phyloP scores from a whole-genome alignment of 768 basidiomycete species.

The Leccinum olivaceopallidum region DNA sequence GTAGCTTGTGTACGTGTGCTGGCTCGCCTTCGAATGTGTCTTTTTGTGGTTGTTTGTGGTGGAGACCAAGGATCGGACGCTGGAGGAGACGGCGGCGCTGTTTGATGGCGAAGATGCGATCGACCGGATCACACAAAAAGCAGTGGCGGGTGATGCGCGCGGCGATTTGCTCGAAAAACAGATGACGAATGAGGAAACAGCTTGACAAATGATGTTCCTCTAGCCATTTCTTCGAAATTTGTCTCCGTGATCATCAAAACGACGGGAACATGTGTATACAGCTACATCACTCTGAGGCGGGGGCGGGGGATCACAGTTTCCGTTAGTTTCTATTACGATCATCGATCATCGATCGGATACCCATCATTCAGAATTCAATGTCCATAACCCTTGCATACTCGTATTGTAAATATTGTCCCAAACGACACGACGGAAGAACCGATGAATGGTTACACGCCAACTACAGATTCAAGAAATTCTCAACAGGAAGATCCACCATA shows the following conservation, averaged over 20 bases:
- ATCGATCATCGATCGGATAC: not conserved
- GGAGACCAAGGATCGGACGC: not conserved
- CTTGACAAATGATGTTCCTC: not conserved
- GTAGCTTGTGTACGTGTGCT: not conserved
- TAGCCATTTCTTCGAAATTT: not conserved
- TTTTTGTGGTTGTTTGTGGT: not conserved
- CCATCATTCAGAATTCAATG: not conserved
- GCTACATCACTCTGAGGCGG: too few relatives aligned
- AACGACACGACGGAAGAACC: conserved; percentile 19
- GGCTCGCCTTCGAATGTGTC: not conserved
- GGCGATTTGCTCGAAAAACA: not conserved
- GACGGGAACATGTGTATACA: not conserved
- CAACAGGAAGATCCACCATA: not conserved
- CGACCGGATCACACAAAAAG: not conserved
- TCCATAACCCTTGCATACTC: not conserved
- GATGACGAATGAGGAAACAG: not conserved
- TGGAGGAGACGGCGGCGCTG: not conserved
- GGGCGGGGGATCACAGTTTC: not conserved
- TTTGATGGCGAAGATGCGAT: not conserved
- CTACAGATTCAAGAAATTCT: not conserved
- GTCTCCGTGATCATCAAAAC: not conserved
- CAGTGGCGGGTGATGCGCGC: not conserved
- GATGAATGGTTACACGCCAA: conserved; percentile 19
- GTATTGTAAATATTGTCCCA: too few relatives aligned
- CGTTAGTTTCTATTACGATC: not conserved